Base-by-base conservation (phyloP, 257 asterid species). In the Solanum bulbocastanum region DNA sequence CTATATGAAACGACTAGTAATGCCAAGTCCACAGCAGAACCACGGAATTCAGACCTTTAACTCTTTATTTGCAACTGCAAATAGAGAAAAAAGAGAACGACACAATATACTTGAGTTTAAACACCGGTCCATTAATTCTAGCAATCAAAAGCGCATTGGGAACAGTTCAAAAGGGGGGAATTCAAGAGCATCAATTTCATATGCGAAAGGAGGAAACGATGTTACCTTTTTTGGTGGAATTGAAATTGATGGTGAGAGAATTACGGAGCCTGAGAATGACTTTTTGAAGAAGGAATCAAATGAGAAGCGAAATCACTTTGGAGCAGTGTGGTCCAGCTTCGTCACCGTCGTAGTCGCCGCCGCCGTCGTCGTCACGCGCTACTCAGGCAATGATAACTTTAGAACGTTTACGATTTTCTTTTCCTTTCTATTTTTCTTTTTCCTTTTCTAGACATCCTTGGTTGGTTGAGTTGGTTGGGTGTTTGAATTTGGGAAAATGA, bases 281-380 rank as follows among this genome's bases (percentile, higher is more conserved):
- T 86, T 56, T 49, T 44, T 32, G n/a, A 65, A 22, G 65, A 68
- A 82, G 82, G 78, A 68, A 79, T 86, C 78, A 58, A 86, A 88
- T 14, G 58, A 81, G 42, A 52, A 87, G 66, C 33, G 87, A 83
- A 86, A 82, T 78, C 36, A 75, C 82, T 91, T 85, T 87, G 85
- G 88, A 90, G 90, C 92, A 69, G 32, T 12, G 65, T 86, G 83
- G 88, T 89, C 89, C 86, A 89, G 83, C 88, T 79, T 75, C 27
- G 27, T 58, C 68, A 13, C 10, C 62, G 23, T 18, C 10, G n/a
- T 18, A 84, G 88, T 90, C 89, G 83, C 90, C 90, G 65, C 20
- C 62, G 62, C 23, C 86, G 89, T 83, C 89, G 83, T 91, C 90
- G 69, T 16, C 88, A 69, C 90, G 83, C 89, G 89, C 90, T n/a